Evolutionary conservation across 371 early-diverging fungal genomes (phyloP), one percentile per base, ranked within the genome.

Genomic region (Rhizopus arrhizus): DNA sequence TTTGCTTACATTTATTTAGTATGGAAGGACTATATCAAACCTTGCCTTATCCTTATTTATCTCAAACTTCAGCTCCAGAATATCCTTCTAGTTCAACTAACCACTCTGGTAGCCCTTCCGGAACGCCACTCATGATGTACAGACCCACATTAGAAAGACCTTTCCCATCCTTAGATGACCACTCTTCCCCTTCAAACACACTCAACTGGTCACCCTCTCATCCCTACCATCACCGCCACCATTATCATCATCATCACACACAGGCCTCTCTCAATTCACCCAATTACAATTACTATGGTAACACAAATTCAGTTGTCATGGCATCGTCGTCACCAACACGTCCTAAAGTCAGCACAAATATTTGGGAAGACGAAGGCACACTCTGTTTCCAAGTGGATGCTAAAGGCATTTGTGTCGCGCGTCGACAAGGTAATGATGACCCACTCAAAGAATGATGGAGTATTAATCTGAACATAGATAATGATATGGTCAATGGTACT

Each of bases 401-500:
- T 48, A 85, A 87, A 65, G 85, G 87, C 33, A 82, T 90, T 40
- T 90, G 89, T 59, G 91, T 91, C 5, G 91, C 90, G 9, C 83
- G 92, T 54, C 79, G 92, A 61, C 82, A 84, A 70, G 89, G 88
- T 87, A 85, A 61, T 22, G 22, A 22, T 22, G 22, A 22, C 22
- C 22, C 22, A 22, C 22, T 22, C 22, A 22, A 22, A 22, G 22
- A 22, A 22, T 22, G 22, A 22, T 22, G 2, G 22, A 22, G 22
- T 22, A 22, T 22, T 22, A 22, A 22, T 22, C 2, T 22, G 22
- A 22, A 22, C 69, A n/a, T 51, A 76, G 91, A 93, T 64, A 89
- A 91, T 62, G 83, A 91, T 63, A 90, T 90, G 89, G 83, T 92
- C 43, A 92, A 93, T 66, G 91, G 93, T n/a, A 93, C 93, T 31